Evolutionary conservation across 805 yeast genomes (phyloP).

Genomic region (Vanderwaltozyma verrucispora): DNA sequence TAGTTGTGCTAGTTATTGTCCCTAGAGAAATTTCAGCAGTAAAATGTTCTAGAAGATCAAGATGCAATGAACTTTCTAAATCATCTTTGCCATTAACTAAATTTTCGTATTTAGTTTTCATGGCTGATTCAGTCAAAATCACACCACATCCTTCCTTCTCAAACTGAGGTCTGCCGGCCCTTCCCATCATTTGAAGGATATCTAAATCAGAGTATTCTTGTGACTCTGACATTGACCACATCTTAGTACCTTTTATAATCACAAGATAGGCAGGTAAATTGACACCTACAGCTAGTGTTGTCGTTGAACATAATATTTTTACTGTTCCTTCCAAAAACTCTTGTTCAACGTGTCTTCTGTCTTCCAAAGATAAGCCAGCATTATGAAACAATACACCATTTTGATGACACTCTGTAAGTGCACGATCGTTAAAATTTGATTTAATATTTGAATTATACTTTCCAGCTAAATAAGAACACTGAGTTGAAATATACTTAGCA

Average conservation of each 20-base stretch:
- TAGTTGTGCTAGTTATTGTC: slow-evolving; percentile 29
- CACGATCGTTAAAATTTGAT: slow-evolving; percentile 7
- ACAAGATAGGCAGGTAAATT: slow-evolving; percentile 53
- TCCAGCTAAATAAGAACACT: not conserved
- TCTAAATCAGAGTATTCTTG: slow-evolving; percentile 47
- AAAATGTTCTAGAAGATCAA: slow-evolving; percentile 32
- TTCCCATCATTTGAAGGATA: slow-evolving; percentile 52
- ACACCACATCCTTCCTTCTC: slow-evolving; percentile 40
- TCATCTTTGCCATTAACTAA: slow-evolving; percentile 34
- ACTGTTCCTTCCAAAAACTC: slow-evolving; percentile 35
- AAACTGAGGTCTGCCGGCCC: slow-evolving; percentile 55
- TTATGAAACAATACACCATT: slow-evolving; percentile 46
- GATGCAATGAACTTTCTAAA: slow-evolving; percentile 38
- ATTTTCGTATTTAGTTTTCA: slow-evolving; percentile 31
- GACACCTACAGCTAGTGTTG: slow-evolving; percentile 52
- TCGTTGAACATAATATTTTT: slow-evolving; percentile 42
- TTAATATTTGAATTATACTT: not conserved
- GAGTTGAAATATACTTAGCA: slow-evolving; percentile 30
- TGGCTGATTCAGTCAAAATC: slow-evolving; percentile 34
- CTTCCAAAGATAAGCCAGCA: slow-evolving; percentile 43
- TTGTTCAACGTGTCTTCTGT: slow-evolving; percentile 37
- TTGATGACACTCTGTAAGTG: slow-evolving; percentile 7
- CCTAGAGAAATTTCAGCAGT: slow-evolving; percentile 36
- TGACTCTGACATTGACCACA: slow-evolving; percentile 41
- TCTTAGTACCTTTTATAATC: slow-evolving; percentile 51